Evolutionary conservation across 176 grass and related monocot species (phyloP).

Genomic region (Tillandsia fasciculata): DNA sequence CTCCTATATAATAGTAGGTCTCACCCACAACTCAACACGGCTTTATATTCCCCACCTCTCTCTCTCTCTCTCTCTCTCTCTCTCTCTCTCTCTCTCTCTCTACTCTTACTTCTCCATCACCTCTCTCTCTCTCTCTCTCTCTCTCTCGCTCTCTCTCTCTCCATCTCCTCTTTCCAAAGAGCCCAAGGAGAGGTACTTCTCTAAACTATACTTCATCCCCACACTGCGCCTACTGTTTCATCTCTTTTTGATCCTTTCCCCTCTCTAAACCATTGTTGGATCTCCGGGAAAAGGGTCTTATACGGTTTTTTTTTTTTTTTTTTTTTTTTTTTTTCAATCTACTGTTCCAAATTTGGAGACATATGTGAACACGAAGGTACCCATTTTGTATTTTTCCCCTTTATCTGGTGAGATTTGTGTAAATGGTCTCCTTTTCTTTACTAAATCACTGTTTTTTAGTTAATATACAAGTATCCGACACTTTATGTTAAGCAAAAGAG

Average conservation of each 20-base stretch:
- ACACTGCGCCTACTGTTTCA: slow-evolving; percentile 14
- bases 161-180: too few relatives aligned
- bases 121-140: too few relatives aligned
- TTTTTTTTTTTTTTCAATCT: neutral
- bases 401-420: slow-evolving; percentile 1
- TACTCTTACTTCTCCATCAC: neutral
- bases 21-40: slow-evolving; percentile 3
- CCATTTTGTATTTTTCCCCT: neutral
- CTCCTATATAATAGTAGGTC: slow-evolving; percentile 19
- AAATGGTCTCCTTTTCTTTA: neutral
- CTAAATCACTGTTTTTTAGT: neutral
- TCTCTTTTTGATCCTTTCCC: slow-evolving; percentile 19
- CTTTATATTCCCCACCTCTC: neutral
- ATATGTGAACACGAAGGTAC: neutral
- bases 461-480: neutral
- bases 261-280: slow-evolving; percentile 14
- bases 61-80: slow-evolving; percentile 1
- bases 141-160: too few relatives aligned
- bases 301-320: neutral
- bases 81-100: neutral
- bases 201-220: neutral
- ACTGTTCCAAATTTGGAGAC: neutral
- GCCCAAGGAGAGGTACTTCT: too few relatives aligned
- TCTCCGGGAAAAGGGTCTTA: neutral
- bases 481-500: neutral